Percentiles rank a stretch among this genome's conserved stretches.
phyloP scores from a whole-genome alignment of 305 asterid genomes.

The Rubia tinctorum region DNA sequence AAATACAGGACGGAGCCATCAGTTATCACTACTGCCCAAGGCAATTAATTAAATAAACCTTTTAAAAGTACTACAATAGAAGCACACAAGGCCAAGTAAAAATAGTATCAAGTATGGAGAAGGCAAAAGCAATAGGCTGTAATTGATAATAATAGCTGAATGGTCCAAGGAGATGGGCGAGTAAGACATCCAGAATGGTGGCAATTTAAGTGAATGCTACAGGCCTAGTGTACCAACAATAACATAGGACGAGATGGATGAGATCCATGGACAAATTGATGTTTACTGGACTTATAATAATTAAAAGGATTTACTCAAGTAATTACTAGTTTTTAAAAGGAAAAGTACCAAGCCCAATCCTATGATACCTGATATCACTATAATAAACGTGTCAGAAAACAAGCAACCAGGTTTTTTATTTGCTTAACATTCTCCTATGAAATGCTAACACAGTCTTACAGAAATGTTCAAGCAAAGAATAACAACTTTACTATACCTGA shows the following conservation, averaged over 20 bases:
- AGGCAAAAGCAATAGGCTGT: constrained; percentile 1
- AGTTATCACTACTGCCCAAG: not conserved
- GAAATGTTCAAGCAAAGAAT: not conserved
- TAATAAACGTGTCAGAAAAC: not conserved
- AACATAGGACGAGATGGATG: constrained; percentile 1
- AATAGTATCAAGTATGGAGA: not conserved
- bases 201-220: not conserved
- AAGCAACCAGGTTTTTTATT: not conserved
- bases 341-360: not conserved
- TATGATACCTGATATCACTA: not conserved
- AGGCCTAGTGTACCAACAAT: constrained; percentile 3
- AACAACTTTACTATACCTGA: not conserved
- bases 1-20: not conserved
- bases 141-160: not conserved
- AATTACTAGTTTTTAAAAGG: not conserved
- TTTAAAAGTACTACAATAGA: not conserved
- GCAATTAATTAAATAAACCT: not conserved
- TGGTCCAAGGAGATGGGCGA: not conserved
- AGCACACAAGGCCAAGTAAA: not conserved
- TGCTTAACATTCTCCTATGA: not conserved
- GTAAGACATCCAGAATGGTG: not conserved
- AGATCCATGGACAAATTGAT: constrained; percentile 16
- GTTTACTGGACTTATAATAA: constrained; percentile 24
- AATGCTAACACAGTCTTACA: not conserved
- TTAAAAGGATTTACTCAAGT: not conserved